Conservation (phyloP, 208 protist genomes). For the Acanthamoeba healyi region DNA sequence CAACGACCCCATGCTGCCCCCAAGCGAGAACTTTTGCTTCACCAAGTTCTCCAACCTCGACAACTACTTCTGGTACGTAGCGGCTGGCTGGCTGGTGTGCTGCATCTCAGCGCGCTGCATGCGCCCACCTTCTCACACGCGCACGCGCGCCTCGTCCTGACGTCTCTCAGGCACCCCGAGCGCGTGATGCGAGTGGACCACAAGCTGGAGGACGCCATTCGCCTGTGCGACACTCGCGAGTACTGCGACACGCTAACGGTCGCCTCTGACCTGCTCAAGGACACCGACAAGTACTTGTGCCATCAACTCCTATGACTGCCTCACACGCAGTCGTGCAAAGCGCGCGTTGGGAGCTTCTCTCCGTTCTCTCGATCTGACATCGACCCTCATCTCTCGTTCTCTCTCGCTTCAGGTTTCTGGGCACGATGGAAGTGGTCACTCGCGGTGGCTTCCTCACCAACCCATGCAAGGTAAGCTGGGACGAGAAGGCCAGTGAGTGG, state of each 20-base stretch:
- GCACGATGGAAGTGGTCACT: conserved; percentile 66
- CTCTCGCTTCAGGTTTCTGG: conserved; percentile 16
- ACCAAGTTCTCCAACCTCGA: conserved; percentile 66
- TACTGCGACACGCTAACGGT: conserved; percentile 76
- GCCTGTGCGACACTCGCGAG: conserved; percentile 68
- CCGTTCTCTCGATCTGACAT: background rate
- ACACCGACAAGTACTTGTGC: conserved; percentile 41
- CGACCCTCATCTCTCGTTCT: background rate
- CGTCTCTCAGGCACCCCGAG: conserved; percentile 10
- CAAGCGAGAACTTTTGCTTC: conserved; percentile 75
- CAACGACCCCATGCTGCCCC: conserved; percentile 59
- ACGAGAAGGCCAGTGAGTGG: conserved; percentile 64
- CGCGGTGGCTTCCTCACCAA: conserved; percentile 58
- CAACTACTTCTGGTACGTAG: conserved; percentile 71
- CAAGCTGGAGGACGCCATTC: conserved; percentile 66
- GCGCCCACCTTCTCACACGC: background rate
- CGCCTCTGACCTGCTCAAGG: conserved; percentile 47
- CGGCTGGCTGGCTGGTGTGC: too few species aligned
- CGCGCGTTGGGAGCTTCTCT: too few species aligned
- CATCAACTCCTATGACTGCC: too few species aligned
- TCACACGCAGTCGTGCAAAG: too few species aligned
- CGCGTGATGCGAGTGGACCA: conserved; percentile 52
- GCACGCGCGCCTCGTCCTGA: background rate
- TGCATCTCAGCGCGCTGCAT: too few species aligned
- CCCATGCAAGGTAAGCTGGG: conserved; percentile 43